Base-by-base conservation (phyloP, 345 rosid genomes). In the Conringia planisiliqua region DNA sequence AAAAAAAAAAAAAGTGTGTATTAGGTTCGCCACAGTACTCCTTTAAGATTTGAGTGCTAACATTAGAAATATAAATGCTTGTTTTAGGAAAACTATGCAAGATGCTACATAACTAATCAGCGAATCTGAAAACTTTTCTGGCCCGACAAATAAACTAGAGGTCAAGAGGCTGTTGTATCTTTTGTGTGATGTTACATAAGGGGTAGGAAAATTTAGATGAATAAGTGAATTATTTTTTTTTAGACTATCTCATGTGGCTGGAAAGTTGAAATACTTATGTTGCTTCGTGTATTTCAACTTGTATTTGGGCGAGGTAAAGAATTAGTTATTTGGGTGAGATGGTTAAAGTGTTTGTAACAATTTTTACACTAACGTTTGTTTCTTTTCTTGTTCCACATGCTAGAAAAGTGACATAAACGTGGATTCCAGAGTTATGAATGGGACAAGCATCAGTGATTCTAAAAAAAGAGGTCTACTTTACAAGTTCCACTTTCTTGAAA, bases 391-490 rank as follows among this genome's bases (percentile, higher is more conserved):
- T 70, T 71, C 39, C 69, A 24, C 52, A 59, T 78, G 77, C 50
- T 78, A 78, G 81, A 50, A 42, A 59, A 66, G 63, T 12, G 81
- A 78, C 59, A 6, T 51, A 10, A 59, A 50, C 32, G 17, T 71
- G 59, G 44, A 36, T 78, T 72, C 51, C 58, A 52, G 59, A 35
- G 73, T 60, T 66, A 66, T 36, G 58, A 78, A 72, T 71, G 32
- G 20, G 59, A 66, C 73, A 59, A 66, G 52, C 42, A 3, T 7
- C 17, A 35, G 27, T 54, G 77, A 39, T 65, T 32, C 63, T 33
- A 51, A 42, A 51, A 72, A 52, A 17, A 72, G 35, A 78, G 77
- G 81, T 78, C 17, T 71, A 50, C 13, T 42, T 58, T 65, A 48
- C 62, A 48, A 59, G 38, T 40, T 20, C 47, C 17, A 52, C 11